Conservation (phyloP, 129 eudicot species). For the Apium graveolens region DNA sequence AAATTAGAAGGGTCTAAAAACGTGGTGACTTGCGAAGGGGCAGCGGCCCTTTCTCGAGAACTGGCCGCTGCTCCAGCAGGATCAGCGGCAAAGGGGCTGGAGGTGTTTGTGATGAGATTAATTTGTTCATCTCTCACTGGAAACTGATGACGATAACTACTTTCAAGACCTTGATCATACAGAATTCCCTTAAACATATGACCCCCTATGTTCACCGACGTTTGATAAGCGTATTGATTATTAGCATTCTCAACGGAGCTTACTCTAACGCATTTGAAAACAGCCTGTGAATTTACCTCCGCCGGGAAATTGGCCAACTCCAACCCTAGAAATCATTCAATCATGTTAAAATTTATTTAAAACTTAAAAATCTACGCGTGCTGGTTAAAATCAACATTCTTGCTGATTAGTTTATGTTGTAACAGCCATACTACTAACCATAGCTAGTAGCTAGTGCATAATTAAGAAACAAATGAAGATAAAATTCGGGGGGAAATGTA, state of each 20-base stretch:
- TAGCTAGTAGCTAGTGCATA: neutral
- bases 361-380: neutral
- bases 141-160: neutral
- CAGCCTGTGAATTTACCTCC: constrained; percentile 60
- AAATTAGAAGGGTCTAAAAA: constrained; percentile 43
- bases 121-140: constrained; percentile 29
- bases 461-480: neutral
- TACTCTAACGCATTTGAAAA: constrained; percentile 72
- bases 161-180: constrained; percentile 73
- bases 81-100: neutral
- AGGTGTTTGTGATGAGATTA: constrained; percentile 34
- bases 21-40: constrained; percentile 11
- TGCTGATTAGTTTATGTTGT: neutral
- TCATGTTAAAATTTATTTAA: neutral
- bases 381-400: neutral
- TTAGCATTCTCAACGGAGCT: constrained; percentile 57
- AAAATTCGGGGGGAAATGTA: neutral
- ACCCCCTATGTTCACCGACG: constrained; percentile 75
- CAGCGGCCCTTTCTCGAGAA: constrained; percentile 12
- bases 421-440: neutral
- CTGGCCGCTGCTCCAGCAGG: constrained; percentile 21
- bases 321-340: constrained; percentile 45
- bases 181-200: constrained; percentile 82
- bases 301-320: constrained; percentile 62
- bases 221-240: constrained; percentile 70